Evolutionary conservation across 192 early-diverging fungal species (phyloP).

Genomic region (Anaeromyces robustus): DNA sequence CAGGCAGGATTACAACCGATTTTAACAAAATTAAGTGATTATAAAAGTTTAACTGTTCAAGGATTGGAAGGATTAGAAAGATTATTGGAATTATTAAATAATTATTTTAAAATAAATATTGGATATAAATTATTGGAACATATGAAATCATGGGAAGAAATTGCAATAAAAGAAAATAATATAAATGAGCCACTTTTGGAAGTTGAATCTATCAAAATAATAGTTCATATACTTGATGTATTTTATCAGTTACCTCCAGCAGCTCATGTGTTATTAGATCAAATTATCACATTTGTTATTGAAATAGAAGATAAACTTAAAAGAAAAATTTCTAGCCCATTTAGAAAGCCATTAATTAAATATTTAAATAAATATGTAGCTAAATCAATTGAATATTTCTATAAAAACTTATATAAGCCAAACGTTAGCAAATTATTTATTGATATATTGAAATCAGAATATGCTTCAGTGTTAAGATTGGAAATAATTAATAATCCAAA

Average conservation of each 20-base stretch:
- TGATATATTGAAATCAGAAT: constrained; percentile 30
- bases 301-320: constrained; percentile 70
- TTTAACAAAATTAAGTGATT: constrained; percentile 83
- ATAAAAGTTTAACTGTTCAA: constrained; percentile 80
- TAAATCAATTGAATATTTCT: constrained; percentile 76
- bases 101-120: constrained; percentile 98
- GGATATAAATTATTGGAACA: constrained; percentile 97
- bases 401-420: constrained; percentile 42
- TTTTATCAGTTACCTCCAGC: constrained; percentile 83
- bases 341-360: constrained; percentile 73
- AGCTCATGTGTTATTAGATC: constrained; percentile 82
- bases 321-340: constrained; percentile 80
- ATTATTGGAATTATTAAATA: constrained; percentile 79
- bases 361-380: constrained; percentile 78
- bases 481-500: constrained; percentile 44
- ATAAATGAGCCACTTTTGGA: constrained; percentile 73
- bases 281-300: constrained; percentile 72
- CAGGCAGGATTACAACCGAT: constrained; percentile 95
- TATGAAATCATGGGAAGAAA: constrained; percentile 81
- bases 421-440: constrained; percentile 50
- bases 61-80: constrained; percentile 89
- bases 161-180: constrained; percentile 60
- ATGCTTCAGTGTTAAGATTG: constrained; percentile 37
- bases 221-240: constrained; percentile 84
- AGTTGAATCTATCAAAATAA: constrained; percentile 81